Evolutionary conservation across 805 yeast species (phyloP), one percentile per base, ranked within the genome.

Genomic region (Kodamaea hsintzibuensis): DNA sequence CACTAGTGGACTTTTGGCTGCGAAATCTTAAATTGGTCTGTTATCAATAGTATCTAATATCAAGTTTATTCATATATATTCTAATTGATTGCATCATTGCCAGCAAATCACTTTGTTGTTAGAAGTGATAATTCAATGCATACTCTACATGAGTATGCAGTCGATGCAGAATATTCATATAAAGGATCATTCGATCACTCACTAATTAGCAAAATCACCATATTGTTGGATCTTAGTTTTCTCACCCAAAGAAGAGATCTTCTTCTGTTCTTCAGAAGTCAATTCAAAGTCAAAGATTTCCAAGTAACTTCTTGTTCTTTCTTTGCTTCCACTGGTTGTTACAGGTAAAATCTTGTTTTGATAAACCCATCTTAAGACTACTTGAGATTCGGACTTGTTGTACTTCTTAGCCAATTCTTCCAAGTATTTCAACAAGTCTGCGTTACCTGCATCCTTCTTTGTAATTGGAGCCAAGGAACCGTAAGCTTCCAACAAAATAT

Each of bases 331-430:
- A 13, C 92, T 85, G 73, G 89, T 89, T 70, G 96, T 96, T 73
- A 89, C 89, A 55, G 88, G 83, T 43, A 89, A 88, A 55, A 89
- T 65, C 50, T 81, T 81, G 70, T 91, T 82, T 73, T 89, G 95
- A 40, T 91, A 85, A 45, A 91, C 89, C 96, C 96, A 89, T 77
- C 93, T 82, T 59, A 89, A 74, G 55, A 89, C 73, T 16, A 89
- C 84, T 70, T 88, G 88, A 33, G 91, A 84, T 16, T 89, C 68
- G 30, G 87, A 67, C 61, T 80, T 85, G 27, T 69, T 67, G 62
- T 82, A 83, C 18, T 72, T 74, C 9, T 64, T 55, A 45, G 95
- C 90, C 64, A 89, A 83, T 43, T 71, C 55, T 47, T 66, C 68
- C 59, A 89, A 82, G 78, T 35, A 82, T 73, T 55, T 73, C 66